Conservation (phyloP, 495 filamentous ascomycete genomes). For the Aspergillus saccharolyticus region DNA sequence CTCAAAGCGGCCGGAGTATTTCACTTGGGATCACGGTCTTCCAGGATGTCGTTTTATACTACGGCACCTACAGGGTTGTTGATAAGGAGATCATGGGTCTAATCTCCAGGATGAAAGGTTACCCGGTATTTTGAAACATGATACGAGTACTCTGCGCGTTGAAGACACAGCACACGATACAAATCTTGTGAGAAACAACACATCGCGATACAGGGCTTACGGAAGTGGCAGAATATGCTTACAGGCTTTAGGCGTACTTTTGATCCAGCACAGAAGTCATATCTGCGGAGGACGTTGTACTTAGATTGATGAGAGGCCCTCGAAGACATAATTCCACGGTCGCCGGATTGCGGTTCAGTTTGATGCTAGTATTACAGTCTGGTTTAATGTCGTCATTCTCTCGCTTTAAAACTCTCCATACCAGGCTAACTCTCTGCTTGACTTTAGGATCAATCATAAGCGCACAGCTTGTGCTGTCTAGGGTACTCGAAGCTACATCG, state of each 20-base stretch:
- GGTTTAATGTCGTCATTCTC: background rate
- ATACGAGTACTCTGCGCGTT: background rate
- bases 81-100: conserved; percentile 4
- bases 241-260: background rate
- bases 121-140: background rate
- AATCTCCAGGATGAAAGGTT: background rate
- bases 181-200: background rate
- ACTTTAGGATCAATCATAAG: too few relatives aligned
- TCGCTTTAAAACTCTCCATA: background rate
- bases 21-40: conserved; percentile 24
- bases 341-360: background rate
- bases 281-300: too few relatives aligned
- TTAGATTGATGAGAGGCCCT: too few relatives aligned
- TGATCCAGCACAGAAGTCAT: too few relatives aligned
- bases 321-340: background rate
- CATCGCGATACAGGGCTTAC: background rate
- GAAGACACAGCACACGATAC: background rate
- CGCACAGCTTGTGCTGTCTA: too few relatives aligned
- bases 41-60: conserved; percentile 19
- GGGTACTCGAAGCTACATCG: background rate
- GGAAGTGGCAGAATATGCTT: background rate
- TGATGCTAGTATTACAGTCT: background rate
- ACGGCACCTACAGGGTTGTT: conserved; percentile 13
- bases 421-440: too few relatives aligned
- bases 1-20: conserved; percentile 17